Base-by-base conservation (phyloP, 2,329 filamentous ascomycete genomes). In the Penicillium occitanis region DNA sequence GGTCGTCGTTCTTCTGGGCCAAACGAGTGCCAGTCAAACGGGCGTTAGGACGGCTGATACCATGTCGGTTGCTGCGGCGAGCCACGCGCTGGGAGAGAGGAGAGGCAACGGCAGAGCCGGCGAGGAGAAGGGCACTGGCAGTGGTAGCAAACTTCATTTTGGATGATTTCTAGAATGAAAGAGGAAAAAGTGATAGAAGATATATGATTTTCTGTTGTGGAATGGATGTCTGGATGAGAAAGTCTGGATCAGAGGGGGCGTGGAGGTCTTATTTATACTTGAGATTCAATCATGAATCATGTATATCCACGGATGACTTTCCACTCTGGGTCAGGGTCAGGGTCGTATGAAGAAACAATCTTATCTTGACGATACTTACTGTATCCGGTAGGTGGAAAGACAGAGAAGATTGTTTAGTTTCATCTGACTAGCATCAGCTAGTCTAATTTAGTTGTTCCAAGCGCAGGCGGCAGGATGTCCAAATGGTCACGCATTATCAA, bases 131-230 rank as follows among this genome's bases (percentile, higher is more conserved):
- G 46, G 60, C 64, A 68, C 76, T 72, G 67, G 75, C 70, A 48
- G 75, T 66, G 51, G 74, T 67, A 59, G 80, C 72, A 76, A 83
- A 77, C 79, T 84, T 86, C 85, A 87, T 87, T 57, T 69, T 82
- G 75, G 55, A 66, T 62, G 59, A 66, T 61, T 33, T 35, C n/a
- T 66, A n/a, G 33, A 40, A 44, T 50, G 61, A 50, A 25, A 40
- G 35, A 50, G 60, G 30, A 28, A 30, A 63, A 33, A 44, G 35
- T 22, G 14, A 44, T 44, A 37, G 46, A 66, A 22, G n/a, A 35
- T 28, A 28, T 61, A 3, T 28, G 37, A 22, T 55, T 35, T 44
- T 30, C 48, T 40, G 13, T 42, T 42, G 40, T 19, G 64, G 58
- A 33, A 25, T 61, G 46, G 55, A 53, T 60, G 57, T 42, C 55